Evolutionary conservation across 495 filamentous ascomycete species (phyloP).

Genomic region (Gamarada debralockiae): DNA sequence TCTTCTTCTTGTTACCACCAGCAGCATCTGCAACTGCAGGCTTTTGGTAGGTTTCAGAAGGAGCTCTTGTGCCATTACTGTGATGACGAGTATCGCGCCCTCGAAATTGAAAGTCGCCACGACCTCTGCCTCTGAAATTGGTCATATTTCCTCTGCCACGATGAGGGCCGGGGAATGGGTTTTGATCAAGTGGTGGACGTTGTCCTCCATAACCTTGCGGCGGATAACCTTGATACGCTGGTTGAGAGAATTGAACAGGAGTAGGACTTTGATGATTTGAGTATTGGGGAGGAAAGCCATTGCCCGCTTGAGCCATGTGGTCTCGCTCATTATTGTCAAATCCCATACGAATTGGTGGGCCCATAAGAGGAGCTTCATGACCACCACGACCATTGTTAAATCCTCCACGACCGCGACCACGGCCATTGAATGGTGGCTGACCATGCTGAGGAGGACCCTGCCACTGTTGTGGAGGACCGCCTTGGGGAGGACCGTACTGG

Average conservation of each 20-base stretch:
- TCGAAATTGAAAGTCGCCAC: conserved; percentile 33
- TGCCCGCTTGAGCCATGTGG: conserved; percentile 41
- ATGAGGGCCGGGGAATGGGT: conserved; percentile 27
- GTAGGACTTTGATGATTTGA: conserved; percentile 25
- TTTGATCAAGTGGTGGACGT: conserved; percentile 31
- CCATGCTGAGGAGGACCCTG: conserved; percentile 19
- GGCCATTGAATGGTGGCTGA: conserved; percentile 10
- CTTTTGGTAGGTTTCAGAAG: conserved; percentile 51
- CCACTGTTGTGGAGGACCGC: conserved; percentile 33
- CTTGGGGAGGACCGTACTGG: conserved; percentile 24
- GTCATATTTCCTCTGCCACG: conserved; percentile 26
- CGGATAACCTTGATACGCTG: conserved; percentile 33
- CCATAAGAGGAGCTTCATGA: conserved; percentile 49
- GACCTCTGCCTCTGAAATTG: conserved; percentile 26
- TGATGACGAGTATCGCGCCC: conserved; percentile 38
- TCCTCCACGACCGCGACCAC: conserved; percentile 46
- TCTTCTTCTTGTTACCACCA: conserved; percentile 59
- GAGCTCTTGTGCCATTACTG: conserved; percentile 35
- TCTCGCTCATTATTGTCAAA: conserved; percentile 40
- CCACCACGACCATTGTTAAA: conserved; percentile 44
- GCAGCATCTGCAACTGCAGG: conserved; percentile 50
- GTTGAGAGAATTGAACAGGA: conserved; percentile 31
- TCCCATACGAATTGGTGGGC: conserved; percentile 54
- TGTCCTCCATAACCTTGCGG: conserved; percentile 27
- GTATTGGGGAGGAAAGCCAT: conserved; percentile 35